Evolutionary conservation across 495 filamentous ascomycete species (phyloP).

Genomic region (Aspergillus conjunctus): DNA sequence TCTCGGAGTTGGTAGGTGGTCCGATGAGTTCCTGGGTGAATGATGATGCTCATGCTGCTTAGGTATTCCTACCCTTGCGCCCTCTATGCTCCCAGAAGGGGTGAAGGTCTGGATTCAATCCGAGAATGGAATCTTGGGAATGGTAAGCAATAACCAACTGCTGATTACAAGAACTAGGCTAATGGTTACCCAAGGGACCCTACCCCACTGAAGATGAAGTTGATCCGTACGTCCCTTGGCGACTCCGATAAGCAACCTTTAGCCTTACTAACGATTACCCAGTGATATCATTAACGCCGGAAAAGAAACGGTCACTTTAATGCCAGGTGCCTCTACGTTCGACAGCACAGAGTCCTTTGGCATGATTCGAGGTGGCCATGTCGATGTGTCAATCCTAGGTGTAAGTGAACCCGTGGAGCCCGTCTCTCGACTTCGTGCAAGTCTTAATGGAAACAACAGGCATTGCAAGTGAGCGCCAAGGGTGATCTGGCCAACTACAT

Average conservation of each 20-base stretch:
- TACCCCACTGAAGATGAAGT: slow-evolving; percentile 78
- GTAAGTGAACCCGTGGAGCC: slow-evolving; percentile 25
- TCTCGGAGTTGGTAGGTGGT: slow-evolving; percentile 80
- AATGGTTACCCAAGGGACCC: slow-evolving; percentile 57
- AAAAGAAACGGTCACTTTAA: slow-evolving; percentile 88
- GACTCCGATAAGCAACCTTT: not conserved
- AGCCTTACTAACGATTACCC: not conserved
- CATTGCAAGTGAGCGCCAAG: slow-evolving; percentile 80
- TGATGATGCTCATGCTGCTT: slow-evolving; percentile 1
- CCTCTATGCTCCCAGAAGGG: slow-evolving; percentile 73
- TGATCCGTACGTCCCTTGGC: slow-evolving; percentile 55
- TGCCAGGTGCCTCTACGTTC: slow-evolving; percentile 78
- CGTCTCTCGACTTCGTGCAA: no score
- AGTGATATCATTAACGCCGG: slow-evolving; percentile 90
- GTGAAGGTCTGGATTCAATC: slow-evolving; percentile 86
- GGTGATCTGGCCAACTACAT: slow-evolving; percentile 93
- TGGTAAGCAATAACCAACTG: slow-evolving; percentile 39
- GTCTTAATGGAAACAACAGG: slow-evolving; percentile 36
- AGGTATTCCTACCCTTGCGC: slow-evolving; percentile 83
- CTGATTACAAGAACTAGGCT: not conserved
- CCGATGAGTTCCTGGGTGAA: not conserved
- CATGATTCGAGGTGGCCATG: slow-evolving; percentile 86
- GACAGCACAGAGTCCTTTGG: slow-evolving; percentile 88
- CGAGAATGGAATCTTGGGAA: slow-evolving; percentile 88
- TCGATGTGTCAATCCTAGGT: slow-evolving; percentile 87